A percentile compares a stretch with the other conserved stretches of the same genome.
Conservation (phyloP, 2,329 filamentous ascomycete genomes). For the Neonectria punicea region DNA sequence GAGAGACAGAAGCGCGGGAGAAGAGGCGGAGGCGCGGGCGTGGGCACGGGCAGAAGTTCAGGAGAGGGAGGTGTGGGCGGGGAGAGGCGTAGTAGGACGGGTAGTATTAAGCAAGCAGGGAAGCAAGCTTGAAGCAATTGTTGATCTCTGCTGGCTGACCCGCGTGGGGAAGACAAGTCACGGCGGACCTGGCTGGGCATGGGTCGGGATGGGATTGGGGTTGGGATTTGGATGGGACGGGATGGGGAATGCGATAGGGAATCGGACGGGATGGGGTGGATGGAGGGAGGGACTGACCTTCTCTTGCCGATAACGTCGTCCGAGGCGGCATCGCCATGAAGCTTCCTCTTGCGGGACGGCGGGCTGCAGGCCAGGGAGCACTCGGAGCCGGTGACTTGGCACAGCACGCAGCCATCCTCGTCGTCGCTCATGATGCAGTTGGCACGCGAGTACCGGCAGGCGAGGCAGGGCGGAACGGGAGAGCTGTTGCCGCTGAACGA, state of each 20-base stretch:
- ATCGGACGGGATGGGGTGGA: conserved; percentile 25
- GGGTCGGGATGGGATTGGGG: conserved; percentile 4
- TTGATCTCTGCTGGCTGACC: conserved; percentile 8
- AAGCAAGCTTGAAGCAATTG: conserved; percentile 10
- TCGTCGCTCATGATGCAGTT: conserved; percentile 82
- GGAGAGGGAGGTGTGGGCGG: conserved; percentile 20
- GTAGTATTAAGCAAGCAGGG: conserved; percentile 4
- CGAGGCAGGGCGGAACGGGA: conserved; percentile 71
- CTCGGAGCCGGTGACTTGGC: conserved; percentile 80
- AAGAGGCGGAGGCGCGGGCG: conserved; percentile 37
- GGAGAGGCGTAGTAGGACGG: conserved; percentile 3
- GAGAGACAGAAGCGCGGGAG: conserved; percentile 28
- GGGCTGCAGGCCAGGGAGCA: conserved; percentile 84
- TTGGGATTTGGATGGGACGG: not conserved
- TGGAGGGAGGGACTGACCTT: conserved; percentile 65
- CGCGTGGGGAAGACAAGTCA: conserved; percentile 20
- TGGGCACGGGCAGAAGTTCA: conserved; percentile 28
- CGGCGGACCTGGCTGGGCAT: conserved; percentile 13
- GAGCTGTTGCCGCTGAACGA: conserved; percentile 52
- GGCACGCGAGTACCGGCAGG: conserved; percentile 77
- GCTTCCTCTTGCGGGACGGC: conserved; percentile 81
- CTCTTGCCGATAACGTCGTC: conserved; percentile 73
- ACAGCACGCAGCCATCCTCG: conserved; percentile 79
- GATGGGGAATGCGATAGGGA: conserved; percentile 16
- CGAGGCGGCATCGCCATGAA: conserved; percentile 68